phyloP scores from a whole-genome alignment of 805 yeast genomes.

The Wickerhamiella azymoides region DNA sequence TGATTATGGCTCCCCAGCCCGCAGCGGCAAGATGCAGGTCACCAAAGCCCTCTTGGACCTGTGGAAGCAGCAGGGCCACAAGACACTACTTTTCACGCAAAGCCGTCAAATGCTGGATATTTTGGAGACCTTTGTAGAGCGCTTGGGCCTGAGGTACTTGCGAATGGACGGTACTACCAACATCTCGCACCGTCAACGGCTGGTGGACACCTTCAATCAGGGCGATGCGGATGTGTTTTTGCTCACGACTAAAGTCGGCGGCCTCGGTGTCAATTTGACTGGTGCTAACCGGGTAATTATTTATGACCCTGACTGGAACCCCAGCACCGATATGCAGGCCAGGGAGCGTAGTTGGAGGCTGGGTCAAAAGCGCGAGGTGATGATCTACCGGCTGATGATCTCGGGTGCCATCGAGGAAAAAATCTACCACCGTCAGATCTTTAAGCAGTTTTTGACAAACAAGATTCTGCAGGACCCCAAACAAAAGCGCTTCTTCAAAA shows the following conservation, averaged over 20 bases:
- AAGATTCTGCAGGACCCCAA: conserved; percentile 92
- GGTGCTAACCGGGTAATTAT: conserved; percentile 93
- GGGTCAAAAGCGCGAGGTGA: conserved; percentile 86
- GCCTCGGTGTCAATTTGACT: conserved; percentile 82
- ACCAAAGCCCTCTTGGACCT: conserved; percentile 55
- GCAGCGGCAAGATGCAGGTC: conserved; percentile 86
- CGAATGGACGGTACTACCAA: conserved; percentile 94
- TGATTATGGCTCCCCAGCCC: conserved; percentile 32
- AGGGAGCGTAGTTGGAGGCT: conserved; percentile 94
- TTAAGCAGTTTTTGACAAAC: conserved; percentile 85
- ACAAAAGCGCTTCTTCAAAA: conserved; percentile 82
- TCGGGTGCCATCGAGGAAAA: conserved; percentile 95
- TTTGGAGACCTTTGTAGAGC: conserved; percentile 49
- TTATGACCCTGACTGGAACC: conserved; percentile 97
- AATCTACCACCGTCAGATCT: conserved; percentile 90
- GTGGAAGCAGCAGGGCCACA: conserved; percentile 68
- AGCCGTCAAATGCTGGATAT: conserved; percentile 90
- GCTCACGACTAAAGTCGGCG: conserved; percentile 90
- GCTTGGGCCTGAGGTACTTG: conserved; percentile 37
- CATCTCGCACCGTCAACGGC: conserved; percentile 55
- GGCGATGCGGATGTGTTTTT: conserved; percentile 51
- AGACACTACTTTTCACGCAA: conserved; percentile 78
- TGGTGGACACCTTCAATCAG: conserved; percentile 71
- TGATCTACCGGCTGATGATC: conserved; percentile 80
- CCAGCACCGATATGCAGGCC: conserved; percentile 94